Percentiles rank a stretch among this genome's conserved stretches.
These are phyloP conservation scores for Eremochloa ophiuroides DNA, from an alignment of 176 grass and related monocot genomes.

Conservation along the genomic window DNA sequence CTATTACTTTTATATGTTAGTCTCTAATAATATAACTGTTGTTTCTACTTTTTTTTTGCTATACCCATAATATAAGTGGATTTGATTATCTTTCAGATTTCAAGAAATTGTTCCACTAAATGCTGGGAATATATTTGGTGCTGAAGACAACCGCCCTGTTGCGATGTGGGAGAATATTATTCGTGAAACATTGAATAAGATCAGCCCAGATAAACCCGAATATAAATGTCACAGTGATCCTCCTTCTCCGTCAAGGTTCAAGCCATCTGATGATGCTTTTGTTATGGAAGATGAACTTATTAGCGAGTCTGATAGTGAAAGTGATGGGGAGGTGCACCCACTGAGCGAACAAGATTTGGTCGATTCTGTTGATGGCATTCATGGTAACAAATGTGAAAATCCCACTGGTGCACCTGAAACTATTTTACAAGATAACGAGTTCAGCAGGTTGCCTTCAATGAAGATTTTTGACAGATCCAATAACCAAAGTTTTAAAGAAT, in stretches of 20 bases:
- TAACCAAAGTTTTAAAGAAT: conserved; percentile 54
- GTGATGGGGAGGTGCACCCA: conserved; percentile 58
- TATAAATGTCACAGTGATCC: conserved; percentile 88
- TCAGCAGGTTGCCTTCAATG: conserved; percentile 29
- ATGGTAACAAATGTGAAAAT: conserved; percentile 4
- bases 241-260: conserved; percentile 90
- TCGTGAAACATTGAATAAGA: conserved; percentile 86
- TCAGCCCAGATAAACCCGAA: conserved; percentile 67
- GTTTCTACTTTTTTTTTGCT: conserved; percentile 9
- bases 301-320: conserved; percentile 67
- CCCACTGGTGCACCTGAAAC: conserved; percentile 19
- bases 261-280: conserved; percentile 65
- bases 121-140: conserved; percentile 94
- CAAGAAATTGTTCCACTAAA: conserved; percentile 99
- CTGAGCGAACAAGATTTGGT: conserved; percentile 40
- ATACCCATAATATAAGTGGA: conserved; percentile 3
- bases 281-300: conserved; percentile 60
- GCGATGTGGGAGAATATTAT: conserved; percentile 76
- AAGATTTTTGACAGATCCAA: conserved; percentile 56
- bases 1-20: background rate
- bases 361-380: conserved; percentile 26
- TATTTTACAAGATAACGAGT: conserved; percentile 16
- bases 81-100: conserved; percentile 51
- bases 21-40: background rate
- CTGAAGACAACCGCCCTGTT: conserved; percentile 80